These are phyloP conservation scores for Nepenthes alata DNA, from an alignment of 179 eudicot species.

Conservation along the genomic window DNA sequence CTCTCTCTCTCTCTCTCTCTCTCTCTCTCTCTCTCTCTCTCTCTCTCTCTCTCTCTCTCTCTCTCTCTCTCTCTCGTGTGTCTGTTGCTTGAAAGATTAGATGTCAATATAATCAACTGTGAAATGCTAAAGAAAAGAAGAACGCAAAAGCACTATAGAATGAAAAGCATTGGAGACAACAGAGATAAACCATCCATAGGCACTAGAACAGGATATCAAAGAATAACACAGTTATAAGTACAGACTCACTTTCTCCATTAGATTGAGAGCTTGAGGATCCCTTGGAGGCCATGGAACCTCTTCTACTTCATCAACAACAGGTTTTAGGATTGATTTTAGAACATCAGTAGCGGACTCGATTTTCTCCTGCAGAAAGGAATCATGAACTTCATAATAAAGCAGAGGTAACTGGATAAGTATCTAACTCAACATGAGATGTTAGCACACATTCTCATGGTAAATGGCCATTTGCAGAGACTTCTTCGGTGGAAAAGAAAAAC, in stretches of 20 bases:
- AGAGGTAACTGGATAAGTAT: not conserved
- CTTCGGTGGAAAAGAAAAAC: not conserved
- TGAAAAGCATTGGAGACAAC: not conserved
- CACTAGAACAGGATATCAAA: not conserved
- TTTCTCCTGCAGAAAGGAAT: conserved; percentile 50
- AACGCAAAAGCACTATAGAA: not conserved
- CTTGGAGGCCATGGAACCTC: conserved; percentile 89
- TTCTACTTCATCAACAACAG: conserved; percentile 57
- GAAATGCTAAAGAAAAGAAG: too few relatives aligned
- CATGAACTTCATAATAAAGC: not conserved
- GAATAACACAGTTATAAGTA: not conserved
- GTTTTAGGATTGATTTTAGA: conserved; percentile 72
- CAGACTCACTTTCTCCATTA: conserved; percentile 58
- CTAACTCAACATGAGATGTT: not conserved
- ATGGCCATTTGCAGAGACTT: not conserved
- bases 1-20: too few relatives aligned
- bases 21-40: too few relatives aligned
- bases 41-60: too few relatives aligned
- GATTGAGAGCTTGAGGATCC: conserved; percentile 58
- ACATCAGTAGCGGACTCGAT: conserved; percentile 84
- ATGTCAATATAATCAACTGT: too few relatives aligned
- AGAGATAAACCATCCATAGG: too few relatives aligned
- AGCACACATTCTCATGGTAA: not conserved
- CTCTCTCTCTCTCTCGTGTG: too few relatives aligned
- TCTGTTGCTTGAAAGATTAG: not conserved